Evolutionary conservation across 1,284 basidiomycete genomes (phyloP), one percentile per base, ranked within the genome.

Genomic region (Flammula alnicola): DNA sequence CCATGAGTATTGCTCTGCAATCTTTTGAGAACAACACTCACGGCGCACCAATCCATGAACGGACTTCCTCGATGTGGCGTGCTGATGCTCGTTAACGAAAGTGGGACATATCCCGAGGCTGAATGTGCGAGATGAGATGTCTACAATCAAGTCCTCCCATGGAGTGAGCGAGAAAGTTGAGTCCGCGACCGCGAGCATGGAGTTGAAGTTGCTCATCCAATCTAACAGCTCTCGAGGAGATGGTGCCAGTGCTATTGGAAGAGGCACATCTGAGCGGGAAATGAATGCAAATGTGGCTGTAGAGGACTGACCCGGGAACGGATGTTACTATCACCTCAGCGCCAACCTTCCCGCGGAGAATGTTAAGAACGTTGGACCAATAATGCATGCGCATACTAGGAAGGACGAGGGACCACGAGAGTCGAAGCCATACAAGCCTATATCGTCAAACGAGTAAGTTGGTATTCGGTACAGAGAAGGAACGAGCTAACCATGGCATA

Each of bases 31-130:
- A 32, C 42, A 16, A 12, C 36, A 75, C 86, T 60, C 64, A 89
- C 91, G 44, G 81, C 80, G 73, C 96, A 98, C 96, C 96, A 99
- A 71, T 98, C 95, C 97, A 99, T 99, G 69, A 99, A 98, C 0
- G 96, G 95, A 60, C 91, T 95, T 20, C 96, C 96, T 20, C 91
- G 83, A 69, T 99, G 97, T 12, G 97, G 97, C 0, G 97, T 98
- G 37, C 88, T 88, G 56, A 99, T 83, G 12, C 89, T 93, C 0
- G 93, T 98, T 52, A 99, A 74, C 5, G 92, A 95, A 31, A 94
- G 71, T 0, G 97, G 95, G 1, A 76, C 80, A 70, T 99, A 99
- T 46, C 91, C 12, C 74, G 78, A 0, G 96, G 95, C 55, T 82
- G 82, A 61, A 96, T 80, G 65, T 91, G 88, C 2, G 91, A 85